Evolutionary conservation across 2,329 filamentous ascomycete genomes (phyloP), one percentile per base, ranked within the genome.

Genomic region (Juglanconis oblonga): DNA sequence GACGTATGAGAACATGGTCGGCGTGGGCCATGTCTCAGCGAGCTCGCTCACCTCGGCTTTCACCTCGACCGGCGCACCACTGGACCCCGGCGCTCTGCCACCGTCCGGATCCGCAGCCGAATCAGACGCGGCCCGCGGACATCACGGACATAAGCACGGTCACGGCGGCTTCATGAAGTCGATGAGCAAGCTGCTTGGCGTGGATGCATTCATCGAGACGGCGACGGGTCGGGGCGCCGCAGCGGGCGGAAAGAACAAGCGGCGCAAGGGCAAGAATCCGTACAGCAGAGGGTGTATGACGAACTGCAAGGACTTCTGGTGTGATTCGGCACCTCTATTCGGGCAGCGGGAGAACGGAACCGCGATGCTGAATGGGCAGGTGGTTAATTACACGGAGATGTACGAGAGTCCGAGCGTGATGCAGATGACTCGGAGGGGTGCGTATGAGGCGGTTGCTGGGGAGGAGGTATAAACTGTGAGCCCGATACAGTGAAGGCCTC

Each of bases 291-390:
- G 95, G 7, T 81, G 92, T 44, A 67, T 96, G n/a, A 84, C 87
- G 61, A 99, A 99, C 71, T 99, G 95, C 75, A 89, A 86, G 66
- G 96, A 99, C 74, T 99, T 99, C 73, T 98, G 93, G 92, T 94
- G 90, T 69, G 95, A 98, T 71, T 87, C 91, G 1, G 88, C 90
- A 2, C 90, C 94, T 0, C 73, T 96, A 17, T 94, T 97, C 71
- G 87, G 89, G 10, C 85, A 82, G 67, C 83, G 89, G 60, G 86
- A 91, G 68, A 88, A 85, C 54, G 93, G 93, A 11, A 81, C 82
- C 48, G 92, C 90, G 0, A 77, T 92, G 72, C 76, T 99, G 7
- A 91, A 87, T 13, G 94, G 95, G 2, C 83, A 90, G 68, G 78
- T 82, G 44, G 85, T 99, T 51, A 92, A 97, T 75, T 99, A 97